Percentiles rank a stretch among this genome's conserved stretches.
These are phyloP conservation scores for Macrolepiota albuminosa DNA, from an alignment of 768 basidiomycete genomes.

Conservation along the genomic window DNA sequence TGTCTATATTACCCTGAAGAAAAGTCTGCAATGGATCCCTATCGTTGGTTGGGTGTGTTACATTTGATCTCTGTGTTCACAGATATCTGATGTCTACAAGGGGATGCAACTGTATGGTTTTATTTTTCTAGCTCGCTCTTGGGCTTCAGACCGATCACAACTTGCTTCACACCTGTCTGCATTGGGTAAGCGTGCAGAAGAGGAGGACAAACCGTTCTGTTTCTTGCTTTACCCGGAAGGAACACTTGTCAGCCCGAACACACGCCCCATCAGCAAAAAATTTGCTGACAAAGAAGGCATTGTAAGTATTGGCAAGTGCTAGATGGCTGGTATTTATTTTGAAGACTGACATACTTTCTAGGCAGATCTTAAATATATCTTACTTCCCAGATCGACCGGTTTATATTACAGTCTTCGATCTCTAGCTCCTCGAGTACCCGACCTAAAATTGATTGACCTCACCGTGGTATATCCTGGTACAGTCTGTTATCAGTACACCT, in stretches of 20 bases:
- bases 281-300: constrained; percentile 88
- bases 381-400: constrained; percentile 92
- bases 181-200: constrained; percentile 65
- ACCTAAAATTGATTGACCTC: constrained; percentile 81
- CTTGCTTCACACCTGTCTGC: constrained; percentile 62
- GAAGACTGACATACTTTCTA: constrained; percentile 24
- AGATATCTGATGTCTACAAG: constrained; percentile 30
- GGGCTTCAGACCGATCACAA: constrained; percentile 77
- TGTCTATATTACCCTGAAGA: constrained; percentile 90
- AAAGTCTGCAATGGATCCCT: constrained; percentile 79
- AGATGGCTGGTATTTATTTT: neutral
- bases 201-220: constrained; percentile 65
- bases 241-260: constrained; percentile 85
- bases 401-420: constrained; percentile 81
- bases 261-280: constrained; percentile 77
- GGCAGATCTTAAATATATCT: constrained; percentile 74
- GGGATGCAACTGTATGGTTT: constrained; percentile 94
- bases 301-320: constrained; percentile 44
- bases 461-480: constrained; percentile 89
- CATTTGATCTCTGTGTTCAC: neutral
- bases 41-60: constrained; percentile 76
- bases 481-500: neutral
- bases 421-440: constrained; percentile 70
- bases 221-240: constrained; percentile 95
- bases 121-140: constrained; percentile 88